phyloP scores from a whole-genome alignment of 257 asterid species.

The Solanum appendiculatum region DNA sequence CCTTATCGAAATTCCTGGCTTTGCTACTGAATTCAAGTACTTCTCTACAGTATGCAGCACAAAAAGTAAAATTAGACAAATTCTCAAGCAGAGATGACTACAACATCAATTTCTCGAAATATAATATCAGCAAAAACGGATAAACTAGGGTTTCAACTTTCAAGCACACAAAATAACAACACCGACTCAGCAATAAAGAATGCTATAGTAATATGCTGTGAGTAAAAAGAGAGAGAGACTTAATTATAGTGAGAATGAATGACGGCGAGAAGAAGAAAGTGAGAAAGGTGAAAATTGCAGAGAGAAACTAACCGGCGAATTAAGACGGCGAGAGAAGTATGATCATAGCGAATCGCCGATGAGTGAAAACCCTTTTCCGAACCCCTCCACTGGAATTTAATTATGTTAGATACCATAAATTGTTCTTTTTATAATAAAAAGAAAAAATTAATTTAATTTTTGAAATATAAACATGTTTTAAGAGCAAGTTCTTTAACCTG shows the following conservation, averaged over 20 bases:
- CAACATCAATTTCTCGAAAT: neutral
- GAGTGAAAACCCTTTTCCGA: constrained; percentile 13
- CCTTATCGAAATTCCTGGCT: neutral
- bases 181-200: neutral
- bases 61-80: neutral
- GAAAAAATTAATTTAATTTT: neutral
- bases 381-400: neutral
- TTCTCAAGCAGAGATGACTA: neutral
- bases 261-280: neutral
- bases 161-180: neutral
- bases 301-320: neutral
- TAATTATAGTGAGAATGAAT: neutral
- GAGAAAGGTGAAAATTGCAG: constrained; percentile 12
- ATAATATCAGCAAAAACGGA: neutral
- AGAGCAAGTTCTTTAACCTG: too few relatives aligned
- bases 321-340: neutral
- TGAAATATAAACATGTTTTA: neutral
- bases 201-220: neutral
- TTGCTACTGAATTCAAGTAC: neutral
- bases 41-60: too few relatives aligned
- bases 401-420: neutral
- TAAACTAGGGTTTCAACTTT: constrained; percentile 2
- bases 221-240: neutral
- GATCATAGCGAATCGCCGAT: constrained; percentile 5
- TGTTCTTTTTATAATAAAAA: neutral